Conservation (phyloP, 345 rosid species). For the Nasturtium officinale region DNA sequence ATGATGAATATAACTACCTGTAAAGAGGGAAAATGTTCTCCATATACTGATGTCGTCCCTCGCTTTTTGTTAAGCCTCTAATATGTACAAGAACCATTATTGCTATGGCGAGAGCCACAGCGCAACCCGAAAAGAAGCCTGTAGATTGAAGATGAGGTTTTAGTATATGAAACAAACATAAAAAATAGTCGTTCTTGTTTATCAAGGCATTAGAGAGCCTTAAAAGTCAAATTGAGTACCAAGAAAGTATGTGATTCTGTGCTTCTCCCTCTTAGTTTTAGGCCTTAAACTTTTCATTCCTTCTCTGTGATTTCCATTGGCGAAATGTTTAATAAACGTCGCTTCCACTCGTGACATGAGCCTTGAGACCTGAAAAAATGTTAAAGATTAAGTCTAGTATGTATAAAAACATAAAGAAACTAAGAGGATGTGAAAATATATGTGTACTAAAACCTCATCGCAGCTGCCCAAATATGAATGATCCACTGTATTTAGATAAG, state of each 20-base stretch:
- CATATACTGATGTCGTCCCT: slow-evolving; percentile 64
- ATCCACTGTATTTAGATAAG: slow-evolving; percentile 64
- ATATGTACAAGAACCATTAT: slow-evolving; percentile 57
- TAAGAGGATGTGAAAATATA: background rate
- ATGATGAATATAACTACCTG: slow-evolving; percentile 40
- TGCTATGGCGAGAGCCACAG: slow-evolving; percentile 61
- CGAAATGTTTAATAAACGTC: slow-evolving; percentile 70
- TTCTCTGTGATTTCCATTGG: slow-evolving; percentile 69
- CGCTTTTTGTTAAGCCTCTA: slow-evolving; percentile 49
- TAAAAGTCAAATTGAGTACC: slow-evolving; percentile 49
- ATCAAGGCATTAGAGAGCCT: background rate
- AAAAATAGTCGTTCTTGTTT: background rate
- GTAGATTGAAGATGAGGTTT: slow-evolving; percentile 15
- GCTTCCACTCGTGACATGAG: slow-evolving; percentile 71
- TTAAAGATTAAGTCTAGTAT: background rate
- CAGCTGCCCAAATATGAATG: slow-evolving; percentile 65
- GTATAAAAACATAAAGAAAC: background rate
- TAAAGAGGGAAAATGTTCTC: slow-evolving; percentile 82
- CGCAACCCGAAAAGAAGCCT: slow-evolving; percentile 73
- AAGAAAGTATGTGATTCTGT: slow-evolving; percentile 61
- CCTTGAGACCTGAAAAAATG: slow-evolving; percentile 52
- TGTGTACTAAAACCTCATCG: slow-evolving; percentile 56
- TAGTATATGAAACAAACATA: background rate
- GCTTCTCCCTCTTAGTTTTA: slow-evolving; percentile 59
- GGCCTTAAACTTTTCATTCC: slow-evolving; percentile 68